Conservation (phyloP, 2,329 filamentous ascomycete genomes). For the Elsinoe necatrix region DNA sequence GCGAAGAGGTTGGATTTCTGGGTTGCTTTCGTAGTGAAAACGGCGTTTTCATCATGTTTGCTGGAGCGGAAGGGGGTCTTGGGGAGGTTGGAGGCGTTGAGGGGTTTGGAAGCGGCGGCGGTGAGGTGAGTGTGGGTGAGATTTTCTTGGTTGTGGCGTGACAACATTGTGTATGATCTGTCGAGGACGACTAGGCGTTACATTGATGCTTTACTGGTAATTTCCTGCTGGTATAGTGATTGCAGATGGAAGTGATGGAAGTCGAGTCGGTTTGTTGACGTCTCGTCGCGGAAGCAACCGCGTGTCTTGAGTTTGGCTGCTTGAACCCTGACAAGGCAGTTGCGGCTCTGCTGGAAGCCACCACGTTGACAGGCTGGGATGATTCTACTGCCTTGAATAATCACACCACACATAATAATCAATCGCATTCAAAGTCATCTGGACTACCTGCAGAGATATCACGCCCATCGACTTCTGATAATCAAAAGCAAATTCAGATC, state of each 20-base stretch:
- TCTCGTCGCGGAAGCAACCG: conserved; percentile 15
- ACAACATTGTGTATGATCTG: conserved; percentile 54
- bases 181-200: background rate
- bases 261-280: conserved; percentile 14
- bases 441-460: background rate
- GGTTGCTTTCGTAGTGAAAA: conserved; percentile 50
- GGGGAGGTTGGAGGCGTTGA: conserved; percentile 58
- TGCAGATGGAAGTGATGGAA: background rate
- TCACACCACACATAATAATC: background rate
- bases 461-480: background rate
- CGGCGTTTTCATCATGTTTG: conserved; percentile 75
- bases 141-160: conserved; percentile 77
- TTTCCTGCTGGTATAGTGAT: background rate
- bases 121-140: conserved; percentile 66
- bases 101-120: conserved; percentile 60
- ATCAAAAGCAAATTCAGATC: background rate
- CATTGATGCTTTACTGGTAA: background rate
- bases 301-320: background rate
- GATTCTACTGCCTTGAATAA: conserved; percentile 6
- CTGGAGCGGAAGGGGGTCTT: conserved; percentile 76
- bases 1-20: conserved; percentile 56
- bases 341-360: conserved; percentile 13
- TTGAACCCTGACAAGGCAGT: conserved; percentile 6
- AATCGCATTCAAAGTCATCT: conserved; percentile 7
- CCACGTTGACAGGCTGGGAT: conserved; percentile 14